A percentile compares a stretch with the other conserved stretches of the same genome.
Evolutionary conservation across 1,284 basidiomycete species (phyloP).

Genomic region (Microbotryomycetes sp.): DNA sequence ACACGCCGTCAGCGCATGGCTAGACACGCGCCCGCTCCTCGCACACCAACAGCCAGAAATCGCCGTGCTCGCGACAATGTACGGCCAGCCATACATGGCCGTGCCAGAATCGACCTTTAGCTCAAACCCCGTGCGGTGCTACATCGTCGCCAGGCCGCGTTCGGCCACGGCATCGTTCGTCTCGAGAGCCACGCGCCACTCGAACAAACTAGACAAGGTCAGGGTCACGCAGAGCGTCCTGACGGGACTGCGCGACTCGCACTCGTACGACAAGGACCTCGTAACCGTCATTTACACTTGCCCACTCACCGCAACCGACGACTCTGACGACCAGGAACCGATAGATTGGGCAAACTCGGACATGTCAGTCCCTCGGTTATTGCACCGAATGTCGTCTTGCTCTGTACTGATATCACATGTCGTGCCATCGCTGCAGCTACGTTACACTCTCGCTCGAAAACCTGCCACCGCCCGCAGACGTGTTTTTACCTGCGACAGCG

Average conservation of each 20-base stretch:
- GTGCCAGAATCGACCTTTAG: not conserved
- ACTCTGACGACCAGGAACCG: too few relatives aligned
- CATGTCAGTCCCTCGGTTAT: not conserved
- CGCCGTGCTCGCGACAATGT: not conserved
- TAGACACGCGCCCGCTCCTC: conserved; percentile 10
- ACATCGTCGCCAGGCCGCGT: not conserved
- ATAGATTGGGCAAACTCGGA: conserved; percentile 2
- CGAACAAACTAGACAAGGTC: not conserved
- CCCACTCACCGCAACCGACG: not conserved
- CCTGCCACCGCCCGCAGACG: not conserved
- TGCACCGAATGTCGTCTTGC: not conserved
- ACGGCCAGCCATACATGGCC: not conserved
- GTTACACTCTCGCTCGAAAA: not conserved
- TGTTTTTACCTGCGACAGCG: not conserved
- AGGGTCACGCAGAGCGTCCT: not conserved
- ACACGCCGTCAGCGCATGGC: conserved; percentile 1
- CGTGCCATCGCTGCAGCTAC: not conserved
- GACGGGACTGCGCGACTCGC: not conserved
- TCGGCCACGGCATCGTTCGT: not conserved
- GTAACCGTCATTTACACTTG: not conserved
- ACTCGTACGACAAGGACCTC: not conserved
- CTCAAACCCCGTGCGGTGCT: not conserved
- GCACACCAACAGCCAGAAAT: not conserved
- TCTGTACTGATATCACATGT: not conserved
- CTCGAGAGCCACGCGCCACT: not conserved